Conservation (phyloP, 2,329 filamentous ascomycete species). For the Epicoccum sorghinum region DNA sequence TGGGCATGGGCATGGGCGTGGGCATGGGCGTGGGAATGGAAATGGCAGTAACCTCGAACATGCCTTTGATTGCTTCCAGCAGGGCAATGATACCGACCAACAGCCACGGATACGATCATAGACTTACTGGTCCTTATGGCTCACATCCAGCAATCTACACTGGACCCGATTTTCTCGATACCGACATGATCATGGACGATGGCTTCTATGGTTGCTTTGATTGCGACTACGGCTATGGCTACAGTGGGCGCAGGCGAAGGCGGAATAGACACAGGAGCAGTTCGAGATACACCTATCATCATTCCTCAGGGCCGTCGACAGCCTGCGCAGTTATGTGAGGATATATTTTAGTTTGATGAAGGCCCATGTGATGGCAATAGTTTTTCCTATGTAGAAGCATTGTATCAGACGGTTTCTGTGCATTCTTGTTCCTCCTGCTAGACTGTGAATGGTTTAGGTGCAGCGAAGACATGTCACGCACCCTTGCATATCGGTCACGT, state of each 20-base stretch:
- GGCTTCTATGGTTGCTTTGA: conserved; percentile 4
- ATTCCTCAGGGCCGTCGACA: conserved; percentile 25
- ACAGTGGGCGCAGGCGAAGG: conserved; percentile 13
- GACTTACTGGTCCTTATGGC: conserved; percentile 28
- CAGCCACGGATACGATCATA: conserved; percentile 24
- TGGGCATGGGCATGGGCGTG: not conserved
- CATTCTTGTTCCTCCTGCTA: not conserved
- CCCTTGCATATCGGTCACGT: conserved; percentile 14
- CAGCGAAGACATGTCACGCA: conserved; percentile 5
- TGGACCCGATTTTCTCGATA: conserved; percentile 1
- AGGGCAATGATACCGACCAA: conserved; percentile 21
- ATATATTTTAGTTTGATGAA: not conserved
- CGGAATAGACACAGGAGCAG: conserved; percentile 26
- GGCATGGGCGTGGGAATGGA: not conserved
- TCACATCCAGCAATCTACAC: conserved; percentile 12
- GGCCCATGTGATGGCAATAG: too few relatives aligned
- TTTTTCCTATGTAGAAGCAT: too few relatives aligned
- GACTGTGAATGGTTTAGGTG: not conserved
- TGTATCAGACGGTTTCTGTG: too few relatives aligned
- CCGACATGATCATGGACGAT: conserved; percentile 7
- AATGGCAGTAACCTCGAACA: conserved; percentile 1
- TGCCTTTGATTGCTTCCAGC: conserved; percentile 1
- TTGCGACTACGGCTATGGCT: conserved; percentile 6
- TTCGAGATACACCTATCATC: conserved; percentile 25
- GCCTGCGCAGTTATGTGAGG: conserved; percentile 30